phyloP scores from a whole-genome alignment of 2,329 filamentous ascomycete species.

The Corynespora cassiicola region DNA sequence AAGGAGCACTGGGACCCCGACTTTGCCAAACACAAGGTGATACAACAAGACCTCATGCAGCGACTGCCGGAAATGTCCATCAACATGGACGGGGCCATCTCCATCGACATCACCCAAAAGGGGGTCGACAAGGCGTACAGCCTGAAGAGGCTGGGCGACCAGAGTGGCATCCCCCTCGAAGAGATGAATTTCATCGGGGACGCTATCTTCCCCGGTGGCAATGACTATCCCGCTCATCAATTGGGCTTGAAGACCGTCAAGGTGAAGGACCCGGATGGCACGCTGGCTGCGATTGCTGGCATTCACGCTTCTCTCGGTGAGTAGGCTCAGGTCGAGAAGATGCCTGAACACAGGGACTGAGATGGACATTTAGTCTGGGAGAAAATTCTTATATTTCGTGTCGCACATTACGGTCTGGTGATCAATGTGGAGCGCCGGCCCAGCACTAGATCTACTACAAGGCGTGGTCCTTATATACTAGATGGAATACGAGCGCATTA shows the following conservation, averaged over 20 bases:
- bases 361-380: too few species aligned
- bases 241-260: conserved; percentile 32
- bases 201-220: conserved; percentile 50
- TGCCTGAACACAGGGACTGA: too few species aligned
- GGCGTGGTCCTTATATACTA: too few species aligned
- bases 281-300: conserved; percentile 26
- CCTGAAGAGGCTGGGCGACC: conserved; percentile 29
- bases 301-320: conserved; percentile 28
- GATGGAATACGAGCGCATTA: too few species aligned
- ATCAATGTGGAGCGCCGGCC: too few species aligned
- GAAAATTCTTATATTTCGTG: too few species aligned
- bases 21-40: conserved; percentile 48
- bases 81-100: conserved; percentile 51
- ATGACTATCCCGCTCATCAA: conserved; percentile 48
- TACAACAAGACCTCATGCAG: conserved; percentile 44
- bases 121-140: conserved; percentile 49
- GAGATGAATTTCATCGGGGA: conserved; percentile 52
- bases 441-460: too few species aligned
- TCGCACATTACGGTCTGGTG: too few species aligned
- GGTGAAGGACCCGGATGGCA: conserved; percentile 30
- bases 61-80: conserved; percentile 48
- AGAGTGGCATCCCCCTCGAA: conserved; percentile 43
- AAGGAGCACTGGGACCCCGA: conserved; percentile 50
- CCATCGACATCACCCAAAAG: conserved; percentile 49
- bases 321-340: too few species aligned